phyloP scores from a whole-genome alignment of 2,329 filamentous ascomycete species.

The Botrytis medusae region DNA sequence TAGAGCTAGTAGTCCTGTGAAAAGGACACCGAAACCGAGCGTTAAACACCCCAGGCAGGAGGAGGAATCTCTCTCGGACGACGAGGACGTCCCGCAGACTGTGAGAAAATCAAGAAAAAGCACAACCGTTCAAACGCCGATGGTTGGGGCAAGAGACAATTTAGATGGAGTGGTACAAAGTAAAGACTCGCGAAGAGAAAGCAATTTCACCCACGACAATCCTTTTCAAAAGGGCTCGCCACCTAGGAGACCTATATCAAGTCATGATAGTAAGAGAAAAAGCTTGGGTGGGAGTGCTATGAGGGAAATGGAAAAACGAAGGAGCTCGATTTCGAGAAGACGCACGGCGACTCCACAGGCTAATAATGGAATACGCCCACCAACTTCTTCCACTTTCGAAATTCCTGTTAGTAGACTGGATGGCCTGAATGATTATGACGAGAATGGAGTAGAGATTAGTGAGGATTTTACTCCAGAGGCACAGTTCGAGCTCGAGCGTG shows the following conservation, averaged over 20 bases:
- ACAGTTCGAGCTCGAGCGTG: conserved; percentile 74
- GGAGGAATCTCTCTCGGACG: conserved; percentile 51
- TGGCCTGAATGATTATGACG: conserved; percentile 44
- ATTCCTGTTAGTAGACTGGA: conserved; percentile 49
- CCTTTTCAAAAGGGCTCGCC: conserved; percentile 88
- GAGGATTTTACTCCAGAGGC: conserved; percentile 96
- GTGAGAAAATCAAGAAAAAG: conserved; percentile 53
- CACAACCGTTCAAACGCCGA: conserved; percentile 44
- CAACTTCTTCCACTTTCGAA: conserved; percentile 59
- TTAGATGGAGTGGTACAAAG: conserved; percentile 42
- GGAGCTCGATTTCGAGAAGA: conserved; percentile 46
- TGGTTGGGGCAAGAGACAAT: conserved; percentile 55
- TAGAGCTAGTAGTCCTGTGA: conserved; percentile 49
- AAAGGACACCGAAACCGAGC: conserved; percentile 55
- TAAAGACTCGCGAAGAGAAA: conserved; percentile 45
- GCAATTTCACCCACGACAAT: conserved; percentile 83
- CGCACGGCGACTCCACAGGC: conserved; percentile 50
- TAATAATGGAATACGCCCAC: conserved; percentile 53
- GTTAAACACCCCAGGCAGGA: conserved; percentile 53
- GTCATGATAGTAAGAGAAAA: conserved; percentile 49
- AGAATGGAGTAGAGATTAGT: conserved; percentile 61
- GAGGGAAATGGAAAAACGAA: conserved; percentile 43
- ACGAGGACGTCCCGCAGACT: conserved; percentile 46
- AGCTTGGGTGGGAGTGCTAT: conserved; percentile 41
- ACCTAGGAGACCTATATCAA: conserved; percentile 51